phyloP scores from a whole-genome alignment of 345 rosid species.

The Sisymbrium irio region DNA sequence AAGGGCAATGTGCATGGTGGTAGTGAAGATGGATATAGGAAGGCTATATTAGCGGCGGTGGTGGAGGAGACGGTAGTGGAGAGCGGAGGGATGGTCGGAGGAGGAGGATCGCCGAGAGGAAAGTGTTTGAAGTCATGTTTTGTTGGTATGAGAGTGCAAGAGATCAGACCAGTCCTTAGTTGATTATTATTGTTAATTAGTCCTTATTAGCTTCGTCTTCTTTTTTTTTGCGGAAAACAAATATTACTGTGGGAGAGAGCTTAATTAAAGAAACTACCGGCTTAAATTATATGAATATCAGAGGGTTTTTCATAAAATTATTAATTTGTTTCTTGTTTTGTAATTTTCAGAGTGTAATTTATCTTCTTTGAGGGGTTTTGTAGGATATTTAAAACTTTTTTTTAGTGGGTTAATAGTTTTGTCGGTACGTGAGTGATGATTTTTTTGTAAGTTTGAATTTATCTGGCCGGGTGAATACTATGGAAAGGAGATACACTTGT shows the following conservation, averaged over 20 bases:
- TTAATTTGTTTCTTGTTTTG: not conserved
- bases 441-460: not conserved
- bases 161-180: slow-evolving; percentile 36
- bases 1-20: slow-evolving; percentile 31
- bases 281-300: slow-evolving; percentile 3
- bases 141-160: slow-evolving; percentile 28
- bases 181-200: slow-evolving; percentile 10
- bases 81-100: slow-evolving; percentile 21
- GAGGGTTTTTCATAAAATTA: not conserved
- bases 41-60: slow-evolving; percentile 8
- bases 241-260: not conserved
- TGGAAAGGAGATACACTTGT: slow-evolving; percentile 11
- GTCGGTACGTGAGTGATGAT: not conserved
- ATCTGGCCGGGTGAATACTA: not conserved
- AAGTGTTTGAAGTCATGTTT: slow-evolving; percentile 39
- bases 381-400: not conserved
- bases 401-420: not conserved
- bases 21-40: slow-evolving; percentile 20
- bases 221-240: not conserved
- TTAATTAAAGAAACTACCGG: not conserved
- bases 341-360: slow-evolving; percentile 12
- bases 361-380: not conserved
- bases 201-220: not conserved
- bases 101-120: slow-evolving; percentile 41
- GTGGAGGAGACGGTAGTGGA: slow-evolving; percentile 22